phyloP scores from a whole-genome alignment of 2,329 filamentous ascomycete genomes.

The Beauveria scarabaeidicola region DNA sequence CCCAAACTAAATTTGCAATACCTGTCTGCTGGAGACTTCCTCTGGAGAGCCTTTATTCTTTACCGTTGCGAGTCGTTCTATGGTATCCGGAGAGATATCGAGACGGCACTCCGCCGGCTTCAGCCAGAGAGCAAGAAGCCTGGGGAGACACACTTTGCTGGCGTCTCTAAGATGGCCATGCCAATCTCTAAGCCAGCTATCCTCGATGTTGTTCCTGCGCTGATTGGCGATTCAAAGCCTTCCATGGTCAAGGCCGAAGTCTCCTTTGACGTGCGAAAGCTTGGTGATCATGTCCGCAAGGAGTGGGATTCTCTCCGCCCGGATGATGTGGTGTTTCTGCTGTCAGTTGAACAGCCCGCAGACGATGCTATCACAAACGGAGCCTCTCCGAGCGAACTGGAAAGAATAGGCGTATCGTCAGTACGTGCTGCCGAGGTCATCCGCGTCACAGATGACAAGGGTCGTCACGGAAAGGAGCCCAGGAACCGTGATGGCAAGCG shows the following conservation, averaged over 20 bases:
- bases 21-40: constrained; percentile 84
- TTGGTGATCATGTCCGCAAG: constrained; percentile 65
- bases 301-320: constrained; percentile 87
- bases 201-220: constrained; percentile 72
- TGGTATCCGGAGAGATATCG: constrained; percentile 84
- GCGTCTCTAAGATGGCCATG: constrained; percentile 86
- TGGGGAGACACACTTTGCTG: constrained; percentile 66
- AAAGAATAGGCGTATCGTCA: constrained; percentile 58
- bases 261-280: constrained; percentile 67
- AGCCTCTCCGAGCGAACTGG: constrained; percentile 35
- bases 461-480: constrained; percentile 54
- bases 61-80: constrained; percentile 91
- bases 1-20: constrained; percentile 96
- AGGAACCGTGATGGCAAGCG: constrained; percentile 58
- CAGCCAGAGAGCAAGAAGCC: constrained; percentile 57
- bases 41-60: constrained; percentile 89
- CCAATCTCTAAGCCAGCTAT: constrained; percentile 80
- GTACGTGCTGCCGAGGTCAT: constrained; percentile 80
- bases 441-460: constrained; percentile 79
- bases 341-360: constrained; percentile 60
- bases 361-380: constrained; percentile 47
- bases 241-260: constrained; percentile 82
- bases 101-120: constrained; percentile 70
- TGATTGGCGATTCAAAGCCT: constrained; percentile 76
- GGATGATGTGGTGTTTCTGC: constrained; percentile 83